A percentile compares a stretch with the other conserved stretches of the same genome.
These are phyloP conservation scores for Saturnispora zaruensis DNA, from an alignment of 805 yeast genomes.

Conservation along the genomic window DNA sequence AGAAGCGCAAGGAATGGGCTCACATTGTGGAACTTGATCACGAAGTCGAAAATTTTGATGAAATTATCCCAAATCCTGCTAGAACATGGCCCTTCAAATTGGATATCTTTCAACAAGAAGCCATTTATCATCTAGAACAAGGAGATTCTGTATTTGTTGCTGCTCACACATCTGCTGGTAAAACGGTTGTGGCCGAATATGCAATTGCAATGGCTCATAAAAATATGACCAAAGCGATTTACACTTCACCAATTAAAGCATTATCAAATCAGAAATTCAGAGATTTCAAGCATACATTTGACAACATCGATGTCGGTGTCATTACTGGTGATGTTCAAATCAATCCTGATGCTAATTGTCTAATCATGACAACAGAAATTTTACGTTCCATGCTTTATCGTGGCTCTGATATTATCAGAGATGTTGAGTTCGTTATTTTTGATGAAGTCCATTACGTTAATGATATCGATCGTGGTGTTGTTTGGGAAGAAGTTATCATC, in stretches of 20 bases:
- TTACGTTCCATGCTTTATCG: slow-evolving; percentile 91
- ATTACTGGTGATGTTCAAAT: slow-evolving; percentile 99
- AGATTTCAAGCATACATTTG: slow-evolving; percentile 89
- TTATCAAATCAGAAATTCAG: slow-evolving; percentile 90
- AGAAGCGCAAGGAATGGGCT: slow-evolving; percentile 65
- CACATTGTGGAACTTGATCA: slow-evolving; percentile 87
- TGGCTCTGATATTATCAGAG: slow-evolving; percentile 97
- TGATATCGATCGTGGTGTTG: slow-evolving; percentile 97
- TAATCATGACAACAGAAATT: slow-evolving; percentile 99
- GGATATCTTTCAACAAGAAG: slow-evolving; percentile 94
- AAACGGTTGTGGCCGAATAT: slow-evolving; percentile 96
- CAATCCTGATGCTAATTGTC: slow-evolving; percentile 95
- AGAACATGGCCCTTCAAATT: slow-evolving; percentile 90
- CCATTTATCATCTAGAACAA: slow-evolving; percentile 90
- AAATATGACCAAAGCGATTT: slow-evolving; percentile 94
- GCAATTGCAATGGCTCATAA: slow-evolving; percentile 95
- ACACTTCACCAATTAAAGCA: slow-evolving; percentile 95
- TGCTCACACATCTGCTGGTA: slow-evolving; percentile 98
- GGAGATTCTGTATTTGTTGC: slow-evolving; percentile 99
- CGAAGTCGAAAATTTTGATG: slow-evolving; percentile 72
- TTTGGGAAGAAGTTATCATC: slow-evolving; percentile 98
- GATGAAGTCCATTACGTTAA: slow-evolving; percentile 99
- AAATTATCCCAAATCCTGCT: slow-evolving; percentile 89
- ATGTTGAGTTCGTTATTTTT: slow-evolving; percentile 97
- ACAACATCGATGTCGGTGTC: slow-evolving; percentile 82